A percentile compares a stretch with the other conserved stretches of the same genome.
These are phyloP conservation scores for Naganishia sp. DNA, from an alignment of 1,284 basidiomycete genomes.

Conservation along the genomic window DNA sequence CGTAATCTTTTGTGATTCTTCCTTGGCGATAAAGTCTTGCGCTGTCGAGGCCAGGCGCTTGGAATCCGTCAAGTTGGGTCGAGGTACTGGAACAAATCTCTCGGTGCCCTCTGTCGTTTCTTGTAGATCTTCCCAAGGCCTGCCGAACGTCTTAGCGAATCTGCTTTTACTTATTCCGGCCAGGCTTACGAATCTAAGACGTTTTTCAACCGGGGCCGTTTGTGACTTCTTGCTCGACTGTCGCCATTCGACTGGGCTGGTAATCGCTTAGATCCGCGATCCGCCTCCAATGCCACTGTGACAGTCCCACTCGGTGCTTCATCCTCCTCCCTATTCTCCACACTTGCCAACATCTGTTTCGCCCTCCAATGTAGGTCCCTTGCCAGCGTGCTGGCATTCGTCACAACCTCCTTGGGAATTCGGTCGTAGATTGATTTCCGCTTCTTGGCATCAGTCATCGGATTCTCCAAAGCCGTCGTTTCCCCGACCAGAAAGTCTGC, in stretches of 20 bases:
- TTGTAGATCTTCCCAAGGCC: slow-evolving; percentile 15
- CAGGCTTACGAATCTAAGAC: neutral
- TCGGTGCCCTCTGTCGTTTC: slow-evolving; percentile 13
- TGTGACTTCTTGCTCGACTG: neutral
- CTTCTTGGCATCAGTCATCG: slow-evolving; percentile 58
- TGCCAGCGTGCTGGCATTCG: slow-evolving; percentile 73
- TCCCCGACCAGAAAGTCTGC: slow-evolving; percentile 79
- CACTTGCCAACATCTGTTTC: slow-evolving; percentile 11
- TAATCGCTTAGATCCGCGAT: neutral
- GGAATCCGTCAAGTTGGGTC: slow-evolving; percentile 4
- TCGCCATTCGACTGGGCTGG: neutral
- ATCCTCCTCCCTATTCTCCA: neutral
- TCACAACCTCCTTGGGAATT: slow-evolving; percentile 74
- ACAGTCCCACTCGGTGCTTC: neutral
- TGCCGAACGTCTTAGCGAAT: neutral
- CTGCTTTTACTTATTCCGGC: neutral
- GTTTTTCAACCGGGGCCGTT: slow-evolving; percentile 15
- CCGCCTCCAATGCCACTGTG: too few species aligned
- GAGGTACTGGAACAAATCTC: slow-evolving; percentile 1
- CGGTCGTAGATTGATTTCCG: slow-evolving; percentile 75
- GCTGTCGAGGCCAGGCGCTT: neutral
- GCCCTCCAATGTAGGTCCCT: slow-evolving; percentile 80
- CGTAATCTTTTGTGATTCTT: slow-evolving; percentile 21
- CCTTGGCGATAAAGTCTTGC: slow-evolving; percentile 18
- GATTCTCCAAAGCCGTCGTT: slow-evolving; percentile 64